Base-by-base conservation (phyloP, 2,329 filamentous ascomycete species). In the Monilinia aucupariae region DNA sequence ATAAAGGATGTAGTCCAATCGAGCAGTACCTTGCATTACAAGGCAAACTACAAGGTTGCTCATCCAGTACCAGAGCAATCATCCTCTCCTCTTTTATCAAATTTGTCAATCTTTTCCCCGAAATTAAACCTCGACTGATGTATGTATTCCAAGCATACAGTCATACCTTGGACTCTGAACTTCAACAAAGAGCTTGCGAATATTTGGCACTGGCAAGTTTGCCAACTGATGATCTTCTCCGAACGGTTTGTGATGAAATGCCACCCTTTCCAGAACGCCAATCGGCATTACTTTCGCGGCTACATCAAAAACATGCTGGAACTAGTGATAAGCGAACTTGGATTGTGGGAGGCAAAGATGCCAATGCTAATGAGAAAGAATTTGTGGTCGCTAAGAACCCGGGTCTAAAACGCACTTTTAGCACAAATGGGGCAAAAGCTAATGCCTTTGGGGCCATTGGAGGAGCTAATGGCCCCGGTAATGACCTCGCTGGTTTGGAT, bases 181-280 rank as follows among this genome's bases (percentile, higher is more conserved):
- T 99, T 68, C 94, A 99, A 75, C 94, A 99, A 78, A 82, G 94
- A 76, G 93, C 94, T 17, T 99, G 92, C 77, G 94, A 99, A 75
- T 99, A 97, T 75, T 81, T 97, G 64, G 86, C 89, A 0, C 81
- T 99, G 66, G 91, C 92, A 22, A 92, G 85, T 41, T 82, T 96
- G 74, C 89, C 91, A 0, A 91, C 91, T 0, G 94, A 99, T 71
- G 92, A 97, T 68, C 82, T 99, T 8, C 81, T 99, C 15, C 86
- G 94, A 59, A 97, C 94, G 0, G 87, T 99, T 7, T 96, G 92
- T 75, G 94, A 99, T 70, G 94, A 99, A 75, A 99, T 99, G 96
- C 94, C 94, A 2, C 92, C 94, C 0, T 99, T 97, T 77, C 96
- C 94, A 0, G 92, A 99, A 75, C 83, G 96, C 65, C 88, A 96